phyloP scores from a whole-genome alignment of 441 rosid genomes.

The Populus hybrid region DNA sequence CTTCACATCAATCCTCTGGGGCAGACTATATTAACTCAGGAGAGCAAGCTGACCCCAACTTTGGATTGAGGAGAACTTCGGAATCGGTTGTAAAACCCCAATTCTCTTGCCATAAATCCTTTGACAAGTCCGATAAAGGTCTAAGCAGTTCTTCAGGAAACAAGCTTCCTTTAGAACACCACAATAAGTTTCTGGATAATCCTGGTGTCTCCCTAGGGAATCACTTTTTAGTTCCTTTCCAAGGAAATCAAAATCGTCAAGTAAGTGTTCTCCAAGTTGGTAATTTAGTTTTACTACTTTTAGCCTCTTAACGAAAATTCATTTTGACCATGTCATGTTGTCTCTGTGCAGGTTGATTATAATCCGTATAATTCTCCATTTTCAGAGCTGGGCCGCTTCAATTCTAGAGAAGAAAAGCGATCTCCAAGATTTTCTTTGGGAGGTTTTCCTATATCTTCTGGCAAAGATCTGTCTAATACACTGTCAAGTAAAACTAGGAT shows the following conservation, averaged over 20 bases:
- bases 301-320: background rate
- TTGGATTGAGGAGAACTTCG: constrained; percentile 25
- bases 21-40: constrained; percentile 31
- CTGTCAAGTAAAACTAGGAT: constrained; percentile 58
- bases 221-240: constrained; percentile 38
- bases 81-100: constrained; percentile 34
- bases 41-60: constrained; percentile 26
- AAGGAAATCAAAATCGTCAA: constrained; percentile 46
- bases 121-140: constrained; percentile 12
- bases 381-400: constrained; percentile 28
- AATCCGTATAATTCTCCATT: constrained; percentile 27
- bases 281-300: background rate
- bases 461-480: constrained; percentile 12
- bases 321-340: background rate
- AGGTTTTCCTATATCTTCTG: constrained; percentile 15
- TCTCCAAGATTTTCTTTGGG: constrained; percentile 33
- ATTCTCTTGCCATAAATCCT: constrained; percentile 26
- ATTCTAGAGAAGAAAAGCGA: constrained; percentile 38
- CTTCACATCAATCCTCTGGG: constrained; percentile 22
- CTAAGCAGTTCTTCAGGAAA: constrained; percentile 12
- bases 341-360: constrained; percentile 31
- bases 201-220: constrained; percentile 21
- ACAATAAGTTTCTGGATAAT: constrained; percentile 16
- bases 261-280: constrained; percentile 26
- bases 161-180: constrained; percentile 11